phyloP scores from a whole-genome alignment of 2,329 filamentous ascomycete genomes.

The Paraphoma sp. region DNA sequence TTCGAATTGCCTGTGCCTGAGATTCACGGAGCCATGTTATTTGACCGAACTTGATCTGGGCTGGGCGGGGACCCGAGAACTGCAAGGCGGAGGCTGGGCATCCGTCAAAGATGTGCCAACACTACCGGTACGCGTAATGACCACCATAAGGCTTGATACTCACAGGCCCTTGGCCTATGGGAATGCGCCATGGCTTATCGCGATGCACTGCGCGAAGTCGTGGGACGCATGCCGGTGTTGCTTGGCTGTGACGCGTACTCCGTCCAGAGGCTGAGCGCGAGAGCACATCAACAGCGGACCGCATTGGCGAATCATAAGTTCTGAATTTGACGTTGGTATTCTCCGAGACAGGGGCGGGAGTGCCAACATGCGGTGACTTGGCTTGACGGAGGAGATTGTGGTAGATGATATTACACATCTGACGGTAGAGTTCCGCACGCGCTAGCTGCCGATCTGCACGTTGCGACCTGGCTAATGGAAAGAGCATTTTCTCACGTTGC shows the following conservation, averaged over 20 bases:
- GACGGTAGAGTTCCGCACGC: not conserved
- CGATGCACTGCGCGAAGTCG: slow-evolving; percentile 7
- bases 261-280: slow-evolving; percentile 18
- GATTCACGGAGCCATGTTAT: slow-evolving; percentile 1
- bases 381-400: not conserved
- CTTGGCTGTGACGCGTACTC: slow-evolving; percentile 26
- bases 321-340: not conserved
- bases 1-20: not conserved
- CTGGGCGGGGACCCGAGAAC: slow-evolving; percentile 33
- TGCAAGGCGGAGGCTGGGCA: slow-evolving; percentile 22
- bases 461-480: not conserved
- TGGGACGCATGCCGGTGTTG: slow-evolving; percentile 4
- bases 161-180: slow-evolving; percentile 11
- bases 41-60: slow-evolving; percentile 29
- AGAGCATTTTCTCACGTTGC: not conserved
- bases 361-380: not conserved
- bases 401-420: not conserved
- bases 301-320: slow-evolving; percentile 13
- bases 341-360: not conserved
- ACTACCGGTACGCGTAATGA: slow-evolving; percentile 39
- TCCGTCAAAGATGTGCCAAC: slow-evolving; percentile 18
- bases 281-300: slow-evolving; percentile 10
- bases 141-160: slow-evolving; percentile 18
- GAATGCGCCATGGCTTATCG: slow-evolving; percentile 15
- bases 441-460: not conserved